These are phyloP conservation scores for Saitoella complicata DNA, from an alignment of 805 yeast genomes.

Conservation along the genomic window DNA sequence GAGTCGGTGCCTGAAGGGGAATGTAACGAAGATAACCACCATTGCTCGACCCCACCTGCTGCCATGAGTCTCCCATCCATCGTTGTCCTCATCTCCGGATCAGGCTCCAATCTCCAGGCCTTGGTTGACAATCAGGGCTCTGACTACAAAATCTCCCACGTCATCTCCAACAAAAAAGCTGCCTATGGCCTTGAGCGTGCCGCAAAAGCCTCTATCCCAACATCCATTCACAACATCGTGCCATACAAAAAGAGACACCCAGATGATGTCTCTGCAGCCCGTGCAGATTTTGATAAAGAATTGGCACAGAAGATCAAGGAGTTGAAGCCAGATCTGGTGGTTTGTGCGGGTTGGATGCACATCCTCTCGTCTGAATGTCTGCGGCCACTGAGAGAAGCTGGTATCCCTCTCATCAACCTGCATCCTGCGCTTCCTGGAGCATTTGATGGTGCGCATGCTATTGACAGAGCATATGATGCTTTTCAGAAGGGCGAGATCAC, in stretches of 20 bases:
- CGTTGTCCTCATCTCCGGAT: constrained; percentile 80
- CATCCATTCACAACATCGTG: constrained; percentile 52
- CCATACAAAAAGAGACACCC: constrained; percentile 33
- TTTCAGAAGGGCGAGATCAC: constrained; percentile 68
- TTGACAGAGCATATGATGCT: constrained; percentile 89
- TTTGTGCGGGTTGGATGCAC: constrained; percentile 98
- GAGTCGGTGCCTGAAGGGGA: no score
- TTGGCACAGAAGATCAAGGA: constrained; percentile 55
- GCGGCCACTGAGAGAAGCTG: constrained; percentile 40
- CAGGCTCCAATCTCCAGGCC: constrained; percentile 92
- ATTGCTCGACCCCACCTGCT: no score
- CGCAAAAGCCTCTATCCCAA: constrained; percentile 44
- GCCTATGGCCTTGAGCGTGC: constrained; percentile 87
- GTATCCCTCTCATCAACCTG: constrained; percentile 70
- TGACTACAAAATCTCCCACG: constrained; percentile 39
- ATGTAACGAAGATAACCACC: no score
- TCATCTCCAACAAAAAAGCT: constrained; percentile 67
- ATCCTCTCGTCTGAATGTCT: constrained; percentile 69
- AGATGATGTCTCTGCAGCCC: constrained; percentile 48
- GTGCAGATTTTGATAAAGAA: constrained; percentile 62
- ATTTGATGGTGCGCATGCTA: constrained; percentile 94
- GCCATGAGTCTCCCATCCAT: constrained; percentile 13
- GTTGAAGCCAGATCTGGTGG: constrained; percentile 62
- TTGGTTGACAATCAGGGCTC: constrained; percentile 40
- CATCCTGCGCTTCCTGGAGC: constrained; percentile 97